Base-by-base conservation (phyloP, 129 eudicot species). In the Tagetes patula region DNA sequence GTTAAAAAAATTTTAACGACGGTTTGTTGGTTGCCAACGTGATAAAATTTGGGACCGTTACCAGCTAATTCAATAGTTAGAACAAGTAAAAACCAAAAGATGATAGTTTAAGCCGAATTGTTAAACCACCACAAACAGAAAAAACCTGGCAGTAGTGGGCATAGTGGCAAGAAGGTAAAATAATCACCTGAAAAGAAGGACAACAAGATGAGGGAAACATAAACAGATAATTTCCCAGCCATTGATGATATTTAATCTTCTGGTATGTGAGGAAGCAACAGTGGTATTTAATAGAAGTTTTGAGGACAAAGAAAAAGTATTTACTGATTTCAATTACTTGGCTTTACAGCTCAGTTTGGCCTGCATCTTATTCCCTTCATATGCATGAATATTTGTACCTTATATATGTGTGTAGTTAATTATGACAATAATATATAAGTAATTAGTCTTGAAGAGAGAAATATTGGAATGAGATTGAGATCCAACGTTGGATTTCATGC, bases 101-200 rank as follows among this genome's bases (percentile, higher is more conserved):
- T 20, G 27, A 20, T 20, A 20, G 27, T 20, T 20, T 20, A 20
- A 20, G 27, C 27, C 27, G 27, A 20, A 20, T 20, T 20, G 27
- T 20, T 20, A 20, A 20, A 20, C 27, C 27, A 20, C 27, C 27
- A 20, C 27, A 20, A 20, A 20, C 27, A 20, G 27, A 20, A 20
- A 20, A 20, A 20, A 20, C 27, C 27, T 20, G 27, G 27, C 27
- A 20, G 27, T 20, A 20, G 27, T 20, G 27, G 27, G 27, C 27
- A 20, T 10, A 49, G 5, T 37, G 33, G 1, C 54, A 75, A 39
- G 52, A 69, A 14, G 63, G 72, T 67, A 75, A 67, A 11, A 6
- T 73, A 84, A 59, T 59, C 20, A 59, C 89, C 92, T 84, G 89
- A 82, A 72, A 87, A 38, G 76, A 58, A 45, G 59, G 80, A 60